Evolutionary conservation across 306 rosid species (phyloP).

Genomic region (Purshia tridentata): DNA sequence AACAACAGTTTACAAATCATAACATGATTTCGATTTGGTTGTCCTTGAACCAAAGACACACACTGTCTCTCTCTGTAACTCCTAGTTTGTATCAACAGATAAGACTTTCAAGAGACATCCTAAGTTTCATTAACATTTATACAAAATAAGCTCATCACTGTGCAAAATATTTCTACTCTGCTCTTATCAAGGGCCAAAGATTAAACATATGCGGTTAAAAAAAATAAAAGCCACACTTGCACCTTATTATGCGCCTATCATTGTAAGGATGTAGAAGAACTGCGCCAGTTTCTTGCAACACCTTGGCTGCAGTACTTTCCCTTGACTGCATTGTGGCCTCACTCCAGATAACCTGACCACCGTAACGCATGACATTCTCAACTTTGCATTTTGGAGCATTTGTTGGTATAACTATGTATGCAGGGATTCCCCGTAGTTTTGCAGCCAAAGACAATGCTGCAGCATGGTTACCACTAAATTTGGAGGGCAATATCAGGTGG

Average conservation of each 20-base stretch:
- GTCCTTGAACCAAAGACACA: not conserved
- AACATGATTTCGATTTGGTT: not conserved
- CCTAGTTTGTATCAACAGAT: not conserved
- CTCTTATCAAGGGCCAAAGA: not conserved
- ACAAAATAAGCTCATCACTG: not conserved
- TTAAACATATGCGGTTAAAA: conserved; percentile 4
- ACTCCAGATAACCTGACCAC: conserved; percentile 76
- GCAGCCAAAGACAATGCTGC: conserved; percentile 98
- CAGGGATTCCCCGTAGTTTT: conserved; percentile 76
- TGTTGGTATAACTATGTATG: conserved; percentile 77
- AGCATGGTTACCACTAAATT: conserved; percentile 90
- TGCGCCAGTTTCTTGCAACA: conserved; percentile 79
- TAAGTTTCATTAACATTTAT: not conserved
- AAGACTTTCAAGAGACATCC: not conserved
- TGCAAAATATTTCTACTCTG: not conserved
- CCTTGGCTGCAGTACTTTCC: conserved; percentile 58
- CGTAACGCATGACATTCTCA: conserved; percentile 80
- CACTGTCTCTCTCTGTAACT: not conserved
- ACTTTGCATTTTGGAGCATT: conserved; percentile 80
- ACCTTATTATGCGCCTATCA: conserved; percentile 82
- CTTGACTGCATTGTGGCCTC: conserved; percentile 66
- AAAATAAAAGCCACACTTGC: not conserved
- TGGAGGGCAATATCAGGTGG: conserved; percentile 35
- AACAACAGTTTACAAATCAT: conserved; percentile 13
- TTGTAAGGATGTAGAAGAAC: conserved; percentile 76